Conservation (phyloP, 768 basidiomycete genomes). For the Brasilioporus rufonigricans region DNA sequence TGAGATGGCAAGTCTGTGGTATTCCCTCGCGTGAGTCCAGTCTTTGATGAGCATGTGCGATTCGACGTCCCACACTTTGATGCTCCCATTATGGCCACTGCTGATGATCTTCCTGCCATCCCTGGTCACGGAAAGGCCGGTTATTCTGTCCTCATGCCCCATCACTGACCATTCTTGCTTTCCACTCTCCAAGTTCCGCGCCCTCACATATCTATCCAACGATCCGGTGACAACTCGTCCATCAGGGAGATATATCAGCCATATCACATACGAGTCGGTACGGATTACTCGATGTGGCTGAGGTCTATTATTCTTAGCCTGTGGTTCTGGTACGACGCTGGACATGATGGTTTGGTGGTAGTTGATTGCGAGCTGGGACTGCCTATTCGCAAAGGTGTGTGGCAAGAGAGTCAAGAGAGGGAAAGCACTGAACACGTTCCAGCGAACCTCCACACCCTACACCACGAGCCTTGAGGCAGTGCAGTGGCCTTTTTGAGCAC, state of each 20-base stretch:
- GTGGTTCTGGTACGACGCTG: too few species aligned
- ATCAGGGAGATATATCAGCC: constrained; percentile 1
- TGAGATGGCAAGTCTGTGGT: neutral
- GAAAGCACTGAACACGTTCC: too few species aligned
- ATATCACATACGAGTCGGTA: too few species aligned
- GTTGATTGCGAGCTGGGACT: too few species aligned
- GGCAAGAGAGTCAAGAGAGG: too few species aligned
- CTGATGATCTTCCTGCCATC: neutral
- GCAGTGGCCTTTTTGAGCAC: too few species aligned
- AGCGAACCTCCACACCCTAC: too few species aligned
- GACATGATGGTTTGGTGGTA: too few species aligned
- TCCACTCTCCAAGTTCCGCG: neutral
- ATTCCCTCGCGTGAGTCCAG: neutral
- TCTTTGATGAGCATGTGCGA: neutral
- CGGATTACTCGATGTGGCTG: too few species aligned
- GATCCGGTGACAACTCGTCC: neutral
- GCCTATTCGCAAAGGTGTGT: too few species aligned
- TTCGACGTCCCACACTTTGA: neutral
- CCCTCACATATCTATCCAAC: neutral
- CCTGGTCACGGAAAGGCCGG: neutral
- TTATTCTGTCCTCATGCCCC: neutral
- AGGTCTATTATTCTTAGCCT: too few species aligned
- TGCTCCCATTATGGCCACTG: neutral
- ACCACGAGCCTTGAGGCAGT: too few species aligned
- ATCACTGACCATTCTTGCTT: neutral